Conservation (phyloP, 1,284 basidiomycete species). For the Boletus smithii region DNA sequence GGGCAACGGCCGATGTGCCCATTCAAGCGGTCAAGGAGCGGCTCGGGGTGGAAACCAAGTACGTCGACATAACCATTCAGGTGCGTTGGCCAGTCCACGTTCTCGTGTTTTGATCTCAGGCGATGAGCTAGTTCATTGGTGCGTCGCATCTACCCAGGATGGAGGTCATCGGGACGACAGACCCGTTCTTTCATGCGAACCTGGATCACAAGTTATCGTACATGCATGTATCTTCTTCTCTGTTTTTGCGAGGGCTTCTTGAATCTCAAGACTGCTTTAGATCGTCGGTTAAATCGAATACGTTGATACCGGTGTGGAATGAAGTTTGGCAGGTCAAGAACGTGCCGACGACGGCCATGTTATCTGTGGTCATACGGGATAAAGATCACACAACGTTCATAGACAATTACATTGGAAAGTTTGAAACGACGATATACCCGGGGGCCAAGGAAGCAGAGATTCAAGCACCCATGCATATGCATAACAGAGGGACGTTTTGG, state of each 20-base stretch:
- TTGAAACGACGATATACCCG: constrained; percentile 48
- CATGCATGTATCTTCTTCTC: constrained; percentile 43
- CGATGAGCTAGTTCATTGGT: constrained; percentile 55
- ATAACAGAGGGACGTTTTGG: constrained; percentile 60
- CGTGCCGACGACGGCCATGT: constrained; percentile 57
- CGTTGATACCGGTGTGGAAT: constrained; percentile 67
- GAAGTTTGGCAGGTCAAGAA: constrained; percentile 69
- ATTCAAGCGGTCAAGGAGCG: constrained; percentile 8
- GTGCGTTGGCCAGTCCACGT: constrained; percentile 12
- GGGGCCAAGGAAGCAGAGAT: constrained; percentile 64
- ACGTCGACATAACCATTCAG: constrained; percentile 30
- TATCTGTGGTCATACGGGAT: constrained; percentile 58
- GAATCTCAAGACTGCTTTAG: constrained; percentile 34
- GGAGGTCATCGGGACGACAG: constrained; percentile 63
- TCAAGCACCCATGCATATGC: constrained; percentile 46
- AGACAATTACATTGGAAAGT: constrained; percentile 66
- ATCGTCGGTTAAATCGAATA: constrained; percentile 60
- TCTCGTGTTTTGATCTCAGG: constrained; percentile 1
- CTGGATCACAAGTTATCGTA: constrained; percentile 60
- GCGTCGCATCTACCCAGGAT: constrained; percentile 65
- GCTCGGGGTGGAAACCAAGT: constrained; percentile 21
- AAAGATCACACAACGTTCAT: constrained; percentile 58
- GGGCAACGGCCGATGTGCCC: background rate
- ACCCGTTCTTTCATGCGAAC: constrained; percentile 70
- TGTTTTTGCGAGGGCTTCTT: background rate